These are phyloP conservation scores for Trypanosoma melophagium DNA, from an alignment of 208 protist genomes.

Conservation along the genomic window DNA sequence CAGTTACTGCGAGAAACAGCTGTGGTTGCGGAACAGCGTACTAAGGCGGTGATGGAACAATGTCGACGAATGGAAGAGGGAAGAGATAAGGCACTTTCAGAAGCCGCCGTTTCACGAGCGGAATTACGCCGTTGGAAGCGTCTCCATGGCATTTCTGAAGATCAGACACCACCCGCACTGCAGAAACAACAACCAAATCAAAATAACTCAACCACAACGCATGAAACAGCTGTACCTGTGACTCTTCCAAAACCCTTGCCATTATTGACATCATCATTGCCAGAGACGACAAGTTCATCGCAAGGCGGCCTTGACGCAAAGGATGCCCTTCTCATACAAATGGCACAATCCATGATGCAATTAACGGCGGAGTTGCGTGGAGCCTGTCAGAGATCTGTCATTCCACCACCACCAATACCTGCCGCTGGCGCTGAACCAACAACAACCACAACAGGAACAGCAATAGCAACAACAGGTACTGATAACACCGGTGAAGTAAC, in stretches of 20 bases:
- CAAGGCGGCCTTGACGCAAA: conserved; percentile 9
- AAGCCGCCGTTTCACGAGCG: conserved; percentile 67
- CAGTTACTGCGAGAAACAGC: conserved; percentile 46
- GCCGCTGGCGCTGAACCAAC: conserved; percentile 9
- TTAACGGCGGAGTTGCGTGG: conserved; percentile 63
- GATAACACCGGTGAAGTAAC: conserved; percentile 7
- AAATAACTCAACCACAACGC: background rate
- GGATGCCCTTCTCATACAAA: conserved; percentile 38
- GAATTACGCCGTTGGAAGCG: conserved; percentile 69
- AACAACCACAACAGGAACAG: background rate
- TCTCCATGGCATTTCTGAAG: conserved; percentile 9
- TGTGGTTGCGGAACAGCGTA: conserved; percentile 44
- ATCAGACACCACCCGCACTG: background rate
- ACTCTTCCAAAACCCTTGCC: too few species aligned
- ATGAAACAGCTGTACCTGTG: background rate
- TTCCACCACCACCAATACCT: conserved; percentile 4
- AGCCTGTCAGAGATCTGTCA: conserved; percentile 9
- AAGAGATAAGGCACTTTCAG: conserved; percentile 70
- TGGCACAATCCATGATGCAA: conserved; percentile 63
- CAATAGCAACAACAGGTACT: conserved; percentile 1
- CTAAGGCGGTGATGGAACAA: conserved; percentile 23
- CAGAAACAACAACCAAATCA: background rate
- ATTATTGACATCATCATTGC: conserved; percentile 4
- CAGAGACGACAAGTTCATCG: background rate
- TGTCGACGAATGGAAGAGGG: conserved; percentile 39